Evolutionary conservation across 228 moss, liverwort and hornwort species (phyloP), one percentile per base, ranked within the genome.

Genomic region (Sphagnum magellanicum): DNA sequence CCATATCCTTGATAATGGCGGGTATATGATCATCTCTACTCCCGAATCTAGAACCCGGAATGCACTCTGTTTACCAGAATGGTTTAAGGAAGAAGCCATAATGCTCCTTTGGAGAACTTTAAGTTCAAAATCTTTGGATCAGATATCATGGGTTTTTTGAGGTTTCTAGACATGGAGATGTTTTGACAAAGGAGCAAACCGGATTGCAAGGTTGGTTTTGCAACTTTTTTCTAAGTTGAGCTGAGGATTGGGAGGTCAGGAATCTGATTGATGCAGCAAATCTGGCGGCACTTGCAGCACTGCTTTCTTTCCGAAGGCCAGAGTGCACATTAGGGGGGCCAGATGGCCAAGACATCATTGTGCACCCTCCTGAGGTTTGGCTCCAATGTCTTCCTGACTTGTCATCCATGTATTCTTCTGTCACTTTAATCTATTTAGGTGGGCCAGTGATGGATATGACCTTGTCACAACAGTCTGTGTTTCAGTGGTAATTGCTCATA

Each of bases 211-310:
- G 32, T 32, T 32, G 32, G 32, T 32, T 32, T 32, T 32, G 32
- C 32, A 46, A n/a, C 48, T 59, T 46, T 61, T 63, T 52, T 14
- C 63, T 32, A 32, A 17, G 14, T 7, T 6, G 5, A 17, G 61
- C 8, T 50, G 4, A 8, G 16, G 3, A 4, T 57, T 58, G 73
- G 59, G 67, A 73, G 65, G 66, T 76, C 87, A 96, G 97, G 76
- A 98, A 98, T 74, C 83, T 92, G 75, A 84, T 93, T 73, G 97
- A 98, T 80, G 93, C 91, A 78, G 91, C 97, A 69, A 98, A 98
- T 58, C 59, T 91, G 74, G 97, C 97, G 64, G 97, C 93, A 60
- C 71, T 98, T 32, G 93, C 97, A 66, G 91, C 91, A 53, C 78
- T 98, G 49, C 60, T 87, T 47, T 91, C 93, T 62, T 93, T 79